Base-by-base conservation (phyloP, 2,329 filamentous ascomycete species). In the Xylariomycetidae sp. region DNA sequence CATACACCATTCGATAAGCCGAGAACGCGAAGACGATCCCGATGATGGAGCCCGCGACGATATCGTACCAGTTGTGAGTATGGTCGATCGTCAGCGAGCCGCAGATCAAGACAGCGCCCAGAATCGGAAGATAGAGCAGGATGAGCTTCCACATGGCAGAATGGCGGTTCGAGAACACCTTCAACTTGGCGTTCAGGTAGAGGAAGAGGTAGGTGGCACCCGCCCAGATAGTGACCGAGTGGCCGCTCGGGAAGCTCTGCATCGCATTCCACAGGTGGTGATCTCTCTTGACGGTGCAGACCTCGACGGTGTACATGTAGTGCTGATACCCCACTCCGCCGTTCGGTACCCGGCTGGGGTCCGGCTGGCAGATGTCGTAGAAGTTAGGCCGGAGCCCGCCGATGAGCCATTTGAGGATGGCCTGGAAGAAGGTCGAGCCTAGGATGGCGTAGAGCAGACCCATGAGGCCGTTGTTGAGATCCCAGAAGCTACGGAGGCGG, bases 111-210 rank as follows among this genome's bases (percentile, higher is more conserved):
- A 65, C 62, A 1, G 80, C 78, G 2, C 67, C 74, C 0, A 85
- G 65, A 2, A 85, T 55, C 0, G 82, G 82, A 0, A 70, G 54
- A 42, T 77, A 73, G 3, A 74, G 62, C 8, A 69, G 65, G 4
- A 74, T 61, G 4, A 85, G 59, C 55, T 83, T 85, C 80, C 80
- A 85, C 57, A 82, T 72, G 1, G 74, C 67, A 0, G 81, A 72
- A 38, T 81, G 77, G 51, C 82, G 75, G 53, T 83, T 78, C 14
- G 72, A 66, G 62, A 74, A 84, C 31, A 84, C 71, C 61, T 85
- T 85, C 25, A 86, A 62, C 60, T 86, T 85, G 20, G 78, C 81
- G 49, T 85, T 85, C 16, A 85, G 64, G 62, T 83, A 86, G 9
- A 85, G 62, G 44, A 70, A 80, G 6, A 85, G 59, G 50, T 76